These are phyloP conservation scores for Peronospora farinosa DNA, from an alignment of 352 stramenopile species.

Conservation along the genomic window DNA sequence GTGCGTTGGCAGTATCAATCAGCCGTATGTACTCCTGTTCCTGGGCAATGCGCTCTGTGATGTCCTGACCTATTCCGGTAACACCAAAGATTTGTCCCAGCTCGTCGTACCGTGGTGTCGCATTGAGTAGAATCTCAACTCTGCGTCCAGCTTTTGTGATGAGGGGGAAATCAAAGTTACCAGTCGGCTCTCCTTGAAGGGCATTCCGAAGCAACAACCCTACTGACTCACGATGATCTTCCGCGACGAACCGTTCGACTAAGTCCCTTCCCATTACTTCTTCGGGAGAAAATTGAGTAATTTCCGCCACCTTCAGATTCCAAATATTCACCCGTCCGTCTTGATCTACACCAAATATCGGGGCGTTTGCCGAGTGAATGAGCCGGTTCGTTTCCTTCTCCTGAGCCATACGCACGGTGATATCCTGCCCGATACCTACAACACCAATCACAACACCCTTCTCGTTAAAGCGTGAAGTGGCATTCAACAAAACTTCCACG, in stretches of 20 bases:
- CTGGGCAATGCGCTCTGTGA: slow-evolving; percentile 19
- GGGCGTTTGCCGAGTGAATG: slow-evolving; percentile 57
- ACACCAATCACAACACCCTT: slow-evolving; percentile 39
- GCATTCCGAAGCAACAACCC: slow-evolving; percentile 24
- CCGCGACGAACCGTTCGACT: slow-evolving; percentile 42
- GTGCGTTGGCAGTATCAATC: too few species aligned
- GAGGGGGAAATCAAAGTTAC: slow-evolving; percentile 59
- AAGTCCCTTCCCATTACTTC: slow-evolving; percentile 70
- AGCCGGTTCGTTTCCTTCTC: slow-evolving; percentile 57
- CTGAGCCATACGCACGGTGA: slow-evolving; percentile 50
- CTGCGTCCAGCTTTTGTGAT: slow-evolving; percentile 34
- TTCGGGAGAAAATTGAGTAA: slow-evolving; percentile 61
- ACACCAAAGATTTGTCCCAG: slow-evolving; percentile 41
- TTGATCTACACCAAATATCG: slow-evolving; percentile 60
- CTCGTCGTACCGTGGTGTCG: slow-evolving; percentile 39
- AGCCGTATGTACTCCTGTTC: too few species aligned
- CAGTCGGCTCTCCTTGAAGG: slow-evolving; percentile 35
- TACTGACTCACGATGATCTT: slow-evolving; percentile 22
- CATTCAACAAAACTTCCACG: slow-evolving; percentile 41
- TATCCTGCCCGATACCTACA: slow-evolving; percentile 48
- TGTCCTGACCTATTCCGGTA: slow-evolving; percentile 53
- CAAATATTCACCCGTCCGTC: slow-evolving; percentile 52
- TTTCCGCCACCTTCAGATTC: slow-evolving; percentile 66
- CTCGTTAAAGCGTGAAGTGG: slow-evolving; percentile 38
- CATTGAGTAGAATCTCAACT: slow-evolving; percentile 46